A percentile compares a stretch with the other conserved stretches of the same genome.
These are phyloP conservation scores for Coniochaeta prunicola DNA, from an alignment of 2,329 filamentous ascomycete genomes.

Conservation along the genomic window DNA sequence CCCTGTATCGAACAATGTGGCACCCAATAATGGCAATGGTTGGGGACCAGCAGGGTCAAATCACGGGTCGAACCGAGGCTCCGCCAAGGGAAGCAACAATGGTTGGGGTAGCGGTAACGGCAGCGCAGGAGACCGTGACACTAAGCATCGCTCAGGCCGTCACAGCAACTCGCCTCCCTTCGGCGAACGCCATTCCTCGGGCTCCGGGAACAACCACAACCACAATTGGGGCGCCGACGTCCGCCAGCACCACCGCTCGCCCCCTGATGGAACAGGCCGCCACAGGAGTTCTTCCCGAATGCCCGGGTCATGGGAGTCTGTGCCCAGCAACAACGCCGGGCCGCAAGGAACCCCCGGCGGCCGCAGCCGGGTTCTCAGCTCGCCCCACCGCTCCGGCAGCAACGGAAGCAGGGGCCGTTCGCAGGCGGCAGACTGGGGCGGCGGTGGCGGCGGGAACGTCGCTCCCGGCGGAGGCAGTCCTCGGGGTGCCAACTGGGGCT, in stretches of 20 bases:
- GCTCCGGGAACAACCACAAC: not conserved
- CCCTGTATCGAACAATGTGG: not conserved
- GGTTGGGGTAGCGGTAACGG: slow-evolving; percentile 4
- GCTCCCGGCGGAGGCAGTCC: not conserved
- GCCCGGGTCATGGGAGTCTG: not conserved
- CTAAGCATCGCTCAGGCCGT: not conserved
- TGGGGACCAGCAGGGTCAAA: not conserved
- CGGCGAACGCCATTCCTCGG: not conserved
- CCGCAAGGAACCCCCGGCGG: not conserved
- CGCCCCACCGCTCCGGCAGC: not conserved
- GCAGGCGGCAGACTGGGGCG: not conserved
- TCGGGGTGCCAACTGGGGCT: not conserved
- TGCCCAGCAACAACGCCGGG: slow-evolving; percentile 2
- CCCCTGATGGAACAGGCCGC: not conserved
- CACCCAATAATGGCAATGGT: not conserved
- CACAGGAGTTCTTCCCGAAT: not conserved
- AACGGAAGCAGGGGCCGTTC: not conserved
- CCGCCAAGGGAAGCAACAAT: not conserved
- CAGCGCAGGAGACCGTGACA: not conserved
- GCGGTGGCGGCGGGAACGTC: not conserved
- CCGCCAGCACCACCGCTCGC: not conserved
- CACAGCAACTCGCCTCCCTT: slow-evolving; percentile 2
- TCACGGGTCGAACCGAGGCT: not conserved
- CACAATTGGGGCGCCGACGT: not conserved
- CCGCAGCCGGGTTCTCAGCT: not conserved